Evolutionary conservation across 2,329 filamentous ascomycete species (phyloP), one percentile per base, ranked within the genome.

Genomic region (Fusarium staphyleae): DNA sequence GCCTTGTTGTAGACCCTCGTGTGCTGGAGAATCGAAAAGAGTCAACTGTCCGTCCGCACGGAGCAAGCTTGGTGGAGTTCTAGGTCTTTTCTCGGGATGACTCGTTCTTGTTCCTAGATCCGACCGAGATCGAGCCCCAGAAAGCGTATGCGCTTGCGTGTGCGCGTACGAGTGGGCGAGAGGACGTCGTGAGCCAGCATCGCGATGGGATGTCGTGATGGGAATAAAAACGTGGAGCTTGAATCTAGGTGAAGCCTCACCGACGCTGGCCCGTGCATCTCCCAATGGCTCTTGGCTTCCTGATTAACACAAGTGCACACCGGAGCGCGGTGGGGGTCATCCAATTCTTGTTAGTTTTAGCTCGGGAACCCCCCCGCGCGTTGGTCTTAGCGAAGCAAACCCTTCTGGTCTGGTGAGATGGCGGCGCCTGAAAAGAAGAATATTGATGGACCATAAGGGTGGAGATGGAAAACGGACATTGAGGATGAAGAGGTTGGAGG

Each of bases 351-450:
- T 35, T 19, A 13, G n/a, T 28, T 28, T 39, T 26, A 28, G 22
- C 36, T 39, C 10, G 22, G 8, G 22, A 8, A 8, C 9, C 22
- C 22, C 44, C 16, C 44, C 34, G 44, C 37, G 28, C 44, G 22
- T 9, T 8, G 7, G 28, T 11, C n/a, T 30, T 55, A 15, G 34
- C 18, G 24, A 22, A 33, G 28, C 15, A 55, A 53, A 60, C 61
- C 64, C 57, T 66, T 63, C 48, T 55, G 50, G 64, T 66, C 64
- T 57, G 54, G 49, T 66, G 63, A 66, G 60, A 56, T 40, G 48
- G 6, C 19, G 19, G 19, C 19, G 19, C 19, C 19, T 4, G 40
- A 35, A 35, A 48, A 51, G 52, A 47, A 41, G 32, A 29, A 30
- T 40, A 36, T 32, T 30, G 37, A 48, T 30, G 47, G 41, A 51